A percentile compares a stretch with the other conserved stretches of the same genome.
phyloP scores from a whole-genome alignment of 306 rosid genomes.

The Hippophae rhamnoides region DNA sequence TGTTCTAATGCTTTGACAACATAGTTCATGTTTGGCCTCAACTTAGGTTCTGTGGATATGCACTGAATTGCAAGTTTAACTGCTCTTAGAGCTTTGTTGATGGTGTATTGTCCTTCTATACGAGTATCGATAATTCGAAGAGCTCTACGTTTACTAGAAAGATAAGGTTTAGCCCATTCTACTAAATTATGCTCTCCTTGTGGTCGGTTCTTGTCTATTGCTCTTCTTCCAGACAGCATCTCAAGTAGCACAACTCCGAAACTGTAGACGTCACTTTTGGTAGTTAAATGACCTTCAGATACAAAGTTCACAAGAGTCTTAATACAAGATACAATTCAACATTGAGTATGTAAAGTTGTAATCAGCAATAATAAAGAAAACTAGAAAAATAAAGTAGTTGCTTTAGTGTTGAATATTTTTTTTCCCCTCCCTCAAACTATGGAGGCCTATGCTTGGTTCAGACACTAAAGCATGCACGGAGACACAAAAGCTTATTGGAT shows the following conservation, averaged over 20 bases:
- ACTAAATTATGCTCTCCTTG: conserved; percentile 64
- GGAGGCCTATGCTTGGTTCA: no score
- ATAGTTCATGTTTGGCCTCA: conserved; percentile 70
- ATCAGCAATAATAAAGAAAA: no score
- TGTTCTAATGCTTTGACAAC: conserved; percentile 62
- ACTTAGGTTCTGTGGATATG: conserved; percentile 55
- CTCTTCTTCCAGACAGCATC: conserved; percentile 70
- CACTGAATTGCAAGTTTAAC: conserved; percentile 63
- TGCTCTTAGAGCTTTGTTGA: conserved; percentile 47
- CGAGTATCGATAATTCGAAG: conserved; percentile 74
- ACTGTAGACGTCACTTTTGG: conserved; percentile 84
- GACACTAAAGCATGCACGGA: no score
- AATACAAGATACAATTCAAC: background rate
- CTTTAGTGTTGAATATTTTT: no score
- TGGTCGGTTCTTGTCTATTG: conserved; percentile 79
- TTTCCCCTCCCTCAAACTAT: no score
- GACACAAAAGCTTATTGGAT: no score
- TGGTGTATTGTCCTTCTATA: conserved; percentile 61
- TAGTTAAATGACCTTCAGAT: conserved; percentile 75
- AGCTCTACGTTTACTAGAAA: conserved; percentile 62
- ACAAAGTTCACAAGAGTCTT: conserved; percentile 21
- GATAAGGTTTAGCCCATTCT: conserved; percentile 90
- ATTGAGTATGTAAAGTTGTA: no score
- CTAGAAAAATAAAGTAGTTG: no score
- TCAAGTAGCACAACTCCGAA: conserved; percentile 92